Evolutionary conservation across 805 yeast species (phyloP), one percentile per base, ranked within the genome.

Genomic region (Kazachstania taianensis): DNA sequence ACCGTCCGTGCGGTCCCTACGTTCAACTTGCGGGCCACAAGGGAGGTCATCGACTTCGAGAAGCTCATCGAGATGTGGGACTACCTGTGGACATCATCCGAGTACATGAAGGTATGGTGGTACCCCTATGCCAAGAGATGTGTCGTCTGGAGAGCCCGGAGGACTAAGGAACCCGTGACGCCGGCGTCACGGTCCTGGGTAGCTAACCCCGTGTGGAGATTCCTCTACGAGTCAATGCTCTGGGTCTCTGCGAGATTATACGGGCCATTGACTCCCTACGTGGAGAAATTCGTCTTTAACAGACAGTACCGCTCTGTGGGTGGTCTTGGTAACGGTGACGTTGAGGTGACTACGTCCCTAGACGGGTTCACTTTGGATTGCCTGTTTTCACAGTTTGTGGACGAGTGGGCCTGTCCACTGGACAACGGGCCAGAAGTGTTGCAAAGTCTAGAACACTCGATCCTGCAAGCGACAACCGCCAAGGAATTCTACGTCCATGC

Each of bases 401-500:
- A 87, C 54, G 98, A 89, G 62, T 89, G 97, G 97, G 86, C 92
- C n/a, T 74, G 94, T 33, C 97, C 97, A 15, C 63, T 89, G 52
- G 69, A 62, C 17, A 71, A 75, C 43, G 96, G 96, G 5, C 78
- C 78, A 6, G 80, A 75, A 35, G 78, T 81, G 14, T 67, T 87
- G 43, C 61, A 66, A 35, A 66, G 78, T n/a, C 65, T 89, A 41
- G 72, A 75, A 40, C 69, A 69, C 22, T 73, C 75, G 2, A 79
- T 82, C 35, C 55, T 67, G 20, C 64, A 62, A 16, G 94, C 92
- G 22, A 74, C 78, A 22, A 49, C 55, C 9, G 57, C 60, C 10
- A 74, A 75, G 41, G 78, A 77, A 25, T 89, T 70, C 59, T 89
- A 69, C 50, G 95, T 87, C 8, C 97, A 92, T 59, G 94, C 94